Base-by-base conservation (phyloP, 2,329 filamentous ascomycete species). In the Fusarium sp. region DNA sequence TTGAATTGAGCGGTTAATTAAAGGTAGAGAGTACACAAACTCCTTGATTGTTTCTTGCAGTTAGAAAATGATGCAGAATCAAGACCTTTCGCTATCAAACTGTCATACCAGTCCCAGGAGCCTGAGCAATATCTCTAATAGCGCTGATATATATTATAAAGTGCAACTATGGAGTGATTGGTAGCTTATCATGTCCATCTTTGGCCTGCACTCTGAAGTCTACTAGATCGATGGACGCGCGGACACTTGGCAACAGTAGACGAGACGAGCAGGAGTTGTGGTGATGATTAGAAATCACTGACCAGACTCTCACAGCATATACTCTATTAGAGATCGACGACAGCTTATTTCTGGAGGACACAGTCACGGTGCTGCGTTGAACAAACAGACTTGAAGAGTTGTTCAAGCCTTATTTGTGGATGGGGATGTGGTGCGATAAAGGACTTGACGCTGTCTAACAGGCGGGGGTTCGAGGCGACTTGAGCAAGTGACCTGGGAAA, bases 391-490 rank as follows among this genome's bases (percentile, higher is more conserved):
- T 18, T 27, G 40, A 7, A 30, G 23, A 64, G 58, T 46, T 42
- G n/a, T 20, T 23, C 52, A 53, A 69, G 41, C 59, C 59, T 38
- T 69, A 49, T 42, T 68, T 58, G 64, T 46, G 37, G 15, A n/a
- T 49, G 33, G 30, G 2, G 7, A 56, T 60, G 55, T 41, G 26
- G 41, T 66, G 52, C 17, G 14, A 41, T 44, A 50, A 44, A 6
- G 37, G 23, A 15, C 5, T 41, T 37, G 52, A 32, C 35, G 41
- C 7, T 53, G 49, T 49, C 23, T 13, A 32, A 68, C 42, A 32
- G 9, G 6, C 7, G 30, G 9, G 30, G 30, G 10, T 30, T 30
- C 30, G 30, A 30, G 10, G 8, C 30, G 4, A 30, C 10, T 11
- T 30, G 30, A 11, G 30, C 30, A 11, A 30, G 30, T 30, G 30